Evolutionary conservation across 139 green algal species (phyloP).

Genomic region (Chlamydomonas schloesseri): DNA sequence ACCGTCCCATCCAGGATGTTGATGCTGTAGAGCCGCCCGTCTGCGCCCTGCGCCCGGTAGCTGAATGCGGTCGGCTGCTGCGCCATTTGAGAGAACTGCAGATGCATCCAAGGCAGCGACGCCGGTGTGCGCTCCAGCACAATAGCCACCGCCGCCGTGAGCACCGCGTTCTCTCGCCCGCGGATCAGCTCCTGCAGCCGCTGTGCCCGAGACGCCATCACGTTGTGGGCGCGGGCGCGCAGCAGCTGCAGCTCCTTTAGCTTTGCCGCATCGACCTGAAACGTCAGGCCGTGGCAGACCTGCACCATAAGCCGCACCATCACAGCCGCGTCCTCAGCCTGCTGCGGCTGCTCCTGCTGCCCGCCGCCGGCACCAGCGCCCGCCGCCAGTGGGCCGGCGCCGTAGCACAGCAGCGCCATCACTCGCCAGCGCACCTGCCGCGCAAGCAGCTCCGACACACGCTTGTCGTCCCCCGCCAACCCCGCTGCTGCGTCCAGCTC

Average conservation of each 20-base stretch:
- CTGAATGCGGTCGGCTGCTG: neutral
- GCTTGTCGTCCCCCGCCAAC: neutral
- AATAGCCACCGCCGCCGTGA: neutral
- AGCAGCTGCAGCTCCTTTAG: conserved; percentile 24
- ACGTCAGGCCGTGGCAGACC: conserved; percentile 53
- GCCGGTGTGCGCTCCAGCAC: neutral
- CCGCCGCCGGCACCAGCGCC: too few species aligned
- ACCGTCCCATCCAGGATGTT: conserved; percentile 57
- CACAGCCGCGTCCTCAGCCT: neutral
- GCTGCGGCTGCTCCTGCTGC: neutral
- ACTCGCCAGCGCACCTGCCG: conserved; percentile 30
- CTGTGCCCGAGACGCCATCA: conserved; percentile 5
- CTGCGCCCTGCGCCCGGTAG: conserved; percentile 38
- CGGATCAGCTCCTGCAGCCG: neutral
- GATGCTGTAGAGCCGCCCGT: conserved; percentile 54
- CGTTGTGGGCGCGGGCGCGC: conserved; percentile 28
- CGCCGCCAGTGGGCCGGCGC: neutral
- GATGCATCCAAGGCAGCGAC: neutral
- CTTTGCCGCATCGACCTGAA: neutral
- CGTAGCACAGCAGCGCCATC: conserved; percentile 38
- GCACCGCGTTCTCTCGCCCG: neutral
- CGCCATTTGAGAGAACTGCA: neutral
- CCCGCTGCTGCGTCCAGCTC: neutral
- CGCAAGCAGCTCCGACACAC: conserved; percentile 2
- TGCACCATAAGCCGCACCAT: conserved; percentile 39